Conservation (phyloP, 83 land plant species). For the Picea mariana region DNA sequence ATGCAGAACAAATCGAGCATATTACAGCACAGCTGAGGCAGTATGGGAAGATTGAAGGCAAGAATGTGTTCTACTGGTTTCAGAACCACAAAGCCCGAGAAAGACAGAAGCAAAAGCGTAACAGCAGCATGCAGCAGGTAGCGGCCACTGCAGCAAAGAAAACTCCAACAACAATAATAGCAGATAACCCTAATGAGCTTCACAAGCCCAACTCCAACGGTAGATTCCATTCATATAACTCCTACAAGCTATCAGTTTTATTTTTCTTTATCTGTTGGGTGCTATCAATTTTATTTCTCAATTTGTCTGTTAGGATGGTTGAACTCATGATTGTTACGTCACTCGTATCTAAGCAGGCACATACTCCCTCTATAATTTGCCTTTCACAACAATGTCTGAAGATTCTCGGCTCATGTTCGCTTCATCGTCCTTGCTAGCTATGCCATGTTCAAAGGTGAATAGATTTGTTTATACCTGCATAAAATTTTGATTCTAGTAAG, state of each 20-base stretch:
- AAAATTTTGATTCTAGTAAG: background rate
- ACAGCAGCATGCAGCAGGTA: background rate
- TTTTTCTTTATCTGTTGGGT: no score
- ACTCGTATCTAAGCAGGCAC: background rate
- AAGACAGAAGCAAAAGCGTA: constrained; percentile 66
- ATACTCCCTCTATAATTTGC: constrained; percentile 4
- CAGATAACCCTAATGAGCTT: constrained; percentile 35
- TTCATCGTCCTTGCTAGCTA: background rate
- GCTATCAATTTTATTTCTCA: no score
- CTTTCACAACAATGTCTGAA: constrained; percentile 9
- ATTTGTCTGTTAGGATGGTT: no score
- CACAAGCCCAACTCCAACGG: background rate
- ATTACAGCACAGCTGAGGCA: constrained; percentile 64
- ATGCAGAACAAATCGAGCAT: constrained; percentile 63
- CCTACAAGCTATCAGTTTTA: no score
- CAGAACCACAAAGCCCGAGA: constrained; percentile 87
- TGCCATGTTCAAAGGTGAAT: constrained; percentile 14
- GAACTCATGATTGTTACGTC: no score
- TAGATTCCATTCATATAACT: background rate
- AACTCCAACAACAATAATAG: constrained; percentile 45
- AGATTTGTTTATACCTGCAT: background rate
- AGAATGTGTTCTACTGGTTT: constrained; percentile 89
- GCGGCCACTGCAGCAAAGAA: constrained; percentile 46
- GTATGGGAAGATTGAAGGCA: constrained; percentile 74
- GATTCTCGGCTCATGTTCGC: background rate